Evolutionary conservation across 108 stramenopile genomes (phyloP).

Genomic region (Fragilariopsis cylindrus): DNA sequence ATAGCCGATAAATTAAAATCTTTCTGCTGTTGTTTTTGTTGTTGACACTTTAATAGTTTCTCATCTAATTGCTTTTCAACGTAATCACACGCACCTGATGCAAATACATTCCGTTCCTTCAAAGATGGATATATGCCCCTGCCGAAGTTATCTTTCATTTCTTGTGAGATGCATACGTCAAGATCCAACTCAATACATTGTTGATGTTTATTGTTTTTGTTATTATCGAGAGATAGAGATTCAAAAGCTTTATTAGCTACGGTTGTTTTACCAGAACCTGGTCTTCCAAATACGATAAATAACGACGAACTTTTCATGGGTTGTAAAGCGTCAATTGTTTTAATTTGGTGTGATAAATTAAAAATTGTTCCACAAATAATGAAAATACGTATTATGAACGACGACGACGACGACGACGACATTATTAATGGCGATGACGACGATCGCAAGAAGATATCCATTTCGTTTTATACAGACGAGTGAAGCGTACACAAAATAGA

Average conservation of each 20-base stretch:
- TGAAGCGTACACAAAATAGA: too few species aligned
- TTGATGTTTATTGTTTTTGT: background rate
- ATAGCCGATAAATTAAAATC: constrained; percentile 14
- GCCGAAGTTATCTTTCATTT: constrained; percentile 73
- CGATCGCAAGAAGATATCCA: too few species aligned
- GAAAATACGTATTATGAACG: too few species aligned
- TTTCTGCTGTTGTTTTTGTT: constrained; percentile 13
- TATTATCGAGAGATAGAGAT: background rate
- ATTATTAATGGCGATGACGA: too few species aligned
- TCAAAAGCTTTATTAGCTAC: constrained; percentile 30
- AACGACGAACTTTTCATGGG: constrained; percentile 1
- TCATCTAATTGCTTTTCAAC: constrained; percentile 33
- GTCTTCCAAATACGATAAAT: constrained; percentile 40
- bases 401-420: too few species aligned
- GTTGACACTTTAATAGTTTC: background rate
- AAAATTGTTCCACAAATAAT: too few species aligned
- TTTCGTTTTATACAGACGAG: too few species aligned
- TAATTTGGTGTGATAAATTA: background rate
- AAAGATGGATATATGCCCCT: constrained; percentile 70
- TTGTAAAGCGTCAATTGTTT: background rate
- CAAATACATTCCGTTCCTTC: constrained; percentile 53
- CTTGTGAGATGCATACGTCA: constrained; percentile 73
- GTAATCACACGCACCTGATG: constrained; percentile 45
- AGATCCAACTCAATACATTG: constrained; percentile 38
- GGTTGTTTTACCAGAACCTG: constrained; percentile 44